Base-by-base conservation (phyloP, 2,329 filamentous ascomycete species). In the Aspergillus nomiae region DNA sequence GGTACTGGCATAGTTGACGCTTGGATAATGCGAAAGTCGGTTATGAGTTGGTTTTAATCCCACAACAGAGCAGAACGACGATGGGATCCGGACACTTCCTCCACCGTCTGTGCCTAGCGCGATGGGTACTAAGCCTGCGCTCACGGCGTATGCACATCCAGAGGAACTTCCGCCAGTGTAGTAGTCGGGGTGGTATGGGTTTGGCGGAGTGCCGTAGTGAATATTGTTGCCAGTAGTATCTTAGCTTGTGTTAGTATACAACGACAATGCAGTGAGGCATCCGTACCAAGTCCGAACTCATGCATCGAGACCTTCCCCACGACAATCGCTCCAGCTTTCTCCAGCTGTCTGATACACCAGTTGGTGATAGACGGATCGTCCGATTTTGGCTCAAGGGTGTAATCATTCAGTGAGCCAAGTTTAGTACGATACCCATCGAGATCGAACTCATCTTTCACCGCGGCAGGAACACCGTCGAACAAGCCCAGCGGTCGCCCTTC, bases 121-220 rank as follows among this genome's bases (percentile, higher is more conserved):
- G 28, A 63, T 36, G 19, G 61, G 61, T 16, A 92, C 80, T 28
- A 93, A 75, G 1, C 90, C 90, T 5, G 85, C 84, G 28, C 84
- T 84, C 14, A 92, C 81, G 10, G 87, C 83, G 41, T 90, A 92
- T 0, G 83, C 90, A 3, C 84, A 87, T 1, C 90, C 90, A 1
- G 89, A 90, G 0, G 90, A 91, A 1, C 89, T 92, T 26, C 90
- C 91, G 36, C 90, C 91, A 1, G 89, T 85, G 71, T 91, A 94
- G 80, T 92, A 92, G 2, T 81, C 76, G 32, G 82, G 81, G 76
- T 92, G 92, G 75, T 90, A 85, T 71, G 90, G 91, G 76, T 93
- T 93, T 11, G 86, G 81, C 0, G 91, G 88, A 0, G 90, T 91
- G 34, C 90, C 90, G 73, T 86, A 89, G 41, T 80, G 81, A 4